Base-by-base conservation (phyloP, 768 basidiomycete species). In the Tricholoma hemisulphureum region DNA sequence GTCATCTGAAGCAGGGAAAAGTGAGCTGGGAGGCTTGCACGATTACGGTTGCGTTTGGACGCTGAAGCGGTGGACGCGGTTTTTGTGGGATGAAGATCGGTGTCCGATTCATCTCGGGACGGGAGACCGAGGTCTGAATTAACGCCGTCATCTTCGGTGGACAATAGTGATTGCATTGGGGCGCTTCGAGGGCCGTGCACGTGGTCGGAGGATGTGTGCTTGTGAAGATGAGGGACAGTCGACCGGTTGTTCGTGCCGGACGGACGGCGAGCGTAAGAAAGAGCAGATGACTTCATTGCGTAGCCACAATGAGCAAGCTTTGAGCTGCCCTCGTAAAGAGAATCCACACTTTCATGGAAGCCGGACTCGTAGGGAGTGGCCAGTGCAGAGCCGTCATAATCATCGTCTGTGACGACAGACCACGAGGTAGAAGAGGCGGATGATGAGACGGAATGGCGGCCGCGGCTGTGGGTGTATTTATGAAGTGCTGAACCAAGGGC, bases 21-120 rank as follows among this genome's bases (percentile, higher is more conserved):
- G 71, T 84, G 89, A 18, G 87, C 82, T 20, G 89, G 89, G 26
- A 91, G 80, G 68, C 85, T 87, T 45, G 85, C 84, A 68, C 89
- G 87, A 69, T 85, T 88, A 68, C 89, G 87, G 68, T 84, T 87
- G 64, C 83, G 85, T 63, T 72, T 77, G 58, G 76, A 79, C 72
- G 77, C 79, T 61, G 74, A 60, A 64, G 76, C 80, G 61, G 74
- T 58, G 64, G 70, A 60, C 29, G 63, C 67, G 48, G 63, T 51
- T 60, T 67, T 70, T 35, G 63, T 61, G 32, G 65, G 58, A 54
- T 71, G 71, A 51, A 53, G 57, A 53, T 78, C 75, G 26, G 64
- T 61, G 55, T 74, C 70, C 51, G 72, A 66, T 35, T 67, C 69
- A 58, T 80, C 78, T 57, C 69, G 69, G 56, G 73, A 76, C 23